Conservation (phyloP, 2,329 filamentous ascomycete species). For the Endothia cerciana region DNA sequence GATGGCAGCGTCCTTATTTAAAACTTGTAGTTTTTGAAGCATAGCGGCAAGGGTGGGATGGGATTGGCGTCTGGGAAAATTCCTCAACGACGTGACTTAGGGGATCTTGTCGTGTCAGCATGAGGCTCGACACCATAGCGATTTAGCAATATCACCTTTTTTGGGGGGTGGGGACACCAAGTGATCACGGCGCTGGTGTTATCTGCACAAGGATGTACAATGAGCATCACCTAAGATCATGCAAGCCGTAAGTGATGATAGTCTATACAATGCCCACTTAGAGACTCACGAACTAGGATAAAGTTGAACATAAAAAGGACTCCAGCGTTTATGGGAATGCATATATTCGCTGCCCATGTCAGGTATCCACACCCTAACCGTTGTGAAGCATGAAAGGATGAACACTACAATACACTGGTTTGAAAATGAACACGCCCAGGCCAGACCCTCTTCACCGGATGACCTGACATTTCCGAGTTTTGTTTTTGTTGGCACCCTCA, state of each 20-base stretch:
- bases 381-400: constrained; percentile 19
- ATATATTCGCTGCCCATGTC: constrained; percentile 27
- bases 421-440: constrained; percentile 2
- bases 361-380: constrained; percentile 24
- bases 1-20: neutral
- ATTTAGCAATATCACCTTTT: neutral
- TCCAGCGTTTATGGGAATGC: constrained; percentile 13
- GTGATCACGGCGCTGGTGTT: neutral
- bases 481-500: constrained; percentile 1
- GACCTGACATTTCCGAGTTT: neutral
- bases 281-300: neutral
- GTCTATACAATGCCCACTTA: neutral
- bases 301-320: neutral
- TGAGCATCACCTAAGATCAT: neutral
- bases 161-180: neutral
- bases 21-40: constrained; percentile 5
- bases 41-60: constrained; percentile 22
- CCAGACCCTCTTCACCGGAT: neutral
- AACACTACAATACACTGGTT: constrained; percentile 23
- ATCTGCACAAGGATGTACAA: neutral
- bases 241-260: neutral
- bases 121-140: neutral
- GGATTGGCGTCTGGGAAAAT: constrained; percentile 8
- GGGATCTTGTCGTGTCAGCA: neutral
- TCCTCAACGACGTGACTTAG: neutral